Evolutionary conservation across 352 stramenopile species (phyloP), one percentile per base, ranked within the genome.

Genomic region (Phytophthora fragariaefolia): DNA sequence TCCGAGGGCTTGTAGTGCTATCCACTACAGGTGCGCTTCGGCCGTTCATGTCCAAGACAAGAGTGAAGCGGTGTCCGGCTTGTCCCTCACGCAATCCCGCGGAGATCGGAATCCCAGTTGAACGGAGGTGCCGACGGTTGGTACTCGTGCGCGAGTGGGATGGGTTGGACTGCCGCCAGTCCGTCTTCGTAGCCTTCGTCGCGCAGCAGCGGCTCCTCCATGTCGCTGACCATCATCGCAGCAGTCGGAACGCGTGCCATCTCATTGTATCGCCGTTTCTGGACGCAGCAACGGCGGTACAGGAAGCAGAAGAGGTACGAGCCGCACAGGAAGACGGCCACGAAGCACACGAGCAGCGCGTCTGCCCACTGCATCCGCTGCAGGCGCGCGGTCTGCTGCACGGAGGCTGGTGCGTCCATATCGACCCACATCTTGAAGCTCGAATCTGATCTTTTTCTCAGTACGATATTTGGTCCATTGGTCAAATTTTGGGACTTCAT

Each of bases 111-210:
- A 7, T 68, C 70, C 66, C 66, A 89, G 30, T 53, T 71, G 15
- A 92, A 63, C 2, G 83, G 82, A 10, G 86, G 86, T 5, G 86
- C 86, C 3, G 86, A 89, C 32, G 83, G 83, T 32, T 92, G 69
- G 28, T 92, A 81, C 12, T 88, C 60, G 52, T 85, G 83, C 7
- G 82, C 73, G 6, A 87, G 82, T 26, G 82, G 76, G 1, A 65
- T 45, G 17, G 36, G 22, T 17, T 90, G 73, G 27, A 76, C 71
- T 13, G 47, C 22, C 12, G 69, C 62, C 8, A 79, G 67, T 23
- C 87, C 55, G 32, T 79, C 62, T 62, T 90, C 63, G 60, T 88
- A 85, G 26, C 72, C 66, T 4, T 66, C 65, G 4, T 60, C 69
- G 0, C 76, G 67, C 6, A 93, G 71, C 40, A 93, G 79, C 18